These are phyloP conservation scores for Schoenoplectus tabernaemontani DNA, from an alignment of 202 grass and related monocot species.

Conservation along the genomic window DNA sequence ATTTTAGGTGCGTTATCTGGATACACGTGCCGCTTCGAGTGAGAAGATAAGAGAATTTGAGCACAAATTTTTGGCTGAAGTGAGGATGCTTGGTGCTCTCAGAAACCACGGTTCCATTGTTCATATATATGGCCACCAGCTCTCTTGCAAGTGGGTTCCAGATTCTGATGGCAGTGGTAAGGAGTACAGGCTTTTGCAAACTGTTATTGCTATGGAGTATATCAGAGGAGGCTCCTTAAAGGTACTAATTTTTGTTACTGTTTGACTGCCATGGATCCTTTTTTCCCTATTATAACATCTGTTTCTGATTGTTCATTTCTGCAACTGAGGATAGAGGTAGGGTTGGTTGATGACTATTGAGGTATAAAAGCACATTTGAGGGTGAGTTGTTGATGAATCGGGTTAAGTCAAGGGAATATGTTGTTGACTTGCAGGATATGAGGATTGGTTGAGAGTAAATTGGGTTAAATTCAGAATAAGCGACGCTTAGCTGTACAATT, in stretches of 20 bases:
- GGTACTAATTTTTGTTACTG: conserved; percentile 32
- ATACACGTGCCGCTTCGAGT: conserved; percentile 38
- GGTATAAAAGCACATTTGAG: conserved; percentile 7
- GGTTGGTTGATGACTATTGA: background rate
- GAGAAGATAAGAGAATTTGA: conserved; percentile 76
- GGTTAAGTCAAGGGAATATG: background rate
- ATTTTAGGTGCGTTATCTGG: conserved; percentile 57
- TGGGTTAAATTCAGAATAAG: background rate
- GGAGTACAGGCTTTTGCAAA: conserved; percentile 71
- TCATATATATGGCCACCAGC: conserved; percentile 83
- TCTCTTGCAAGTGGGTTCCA: conserved; percentile 87
- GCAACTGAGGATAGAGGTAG: background rate
- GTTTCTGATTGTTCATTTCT: background rate
- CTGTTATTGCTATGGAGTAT: conserved; percentile 85
- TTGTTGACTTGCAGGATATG: background rate
- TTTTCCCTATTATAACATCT: background rate
- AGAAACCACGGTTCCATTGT: conserved; percentile 83
- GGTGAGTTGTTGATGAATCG: background rate
- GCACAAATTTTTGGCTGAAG: conserved; percentile 76
- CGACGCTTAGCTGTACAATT: no score
- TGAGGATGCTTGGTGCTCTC: conserved; percentile 79
- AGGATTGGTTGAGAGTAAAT: background rate
- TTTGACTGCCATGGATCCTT: background rate
- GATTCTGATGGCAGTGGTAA: conserved; percentile 38
- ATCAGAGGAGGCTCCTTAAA: conserved; percentile 88